Evolutionary conservation across 495 filamentous ascomycete genomes (phyloP).

Genomic region (Stereocaulon alpinum): DNA sequence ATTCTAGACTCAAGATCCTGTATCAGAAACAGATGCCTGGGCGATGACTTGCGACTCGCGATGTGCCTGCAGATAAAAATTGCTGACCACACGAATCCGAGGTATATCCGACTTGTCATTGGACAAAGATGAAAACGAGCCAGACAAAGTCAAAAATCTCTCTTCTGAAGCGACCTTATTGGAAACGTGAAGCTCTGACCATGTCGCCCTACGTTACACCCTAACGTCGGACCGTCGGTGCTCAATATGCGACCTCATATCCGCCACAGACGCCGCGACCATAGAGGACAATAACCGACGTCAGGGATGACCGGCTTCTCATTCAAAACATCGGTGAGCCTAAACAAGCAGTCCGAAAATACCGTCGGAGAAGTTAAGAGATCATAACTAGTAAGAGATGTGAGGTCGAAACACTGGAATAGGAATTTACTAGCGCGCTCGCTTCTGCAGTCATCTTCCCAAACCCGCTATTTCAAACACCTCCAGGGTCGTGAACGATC

Average conservation of each 20-base stretch:
- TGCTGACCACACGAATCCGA: background rate
- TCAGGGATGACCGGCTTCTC: slow-evolving; percentile 1
- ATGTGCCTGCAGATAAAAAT: slow-evolving; percentile 8
- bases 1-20: background rate
- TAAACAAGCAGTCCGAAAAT: background rate
- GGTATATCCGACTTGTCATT: slow-evolving; percentile 4
- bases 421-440: background rate
- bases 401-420: too few relatives aligned
- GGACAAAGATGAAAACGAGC: background rate
- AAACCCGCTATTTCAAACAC: background rate
- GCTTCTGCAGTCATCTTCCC: slow-evolving; percentile 2
- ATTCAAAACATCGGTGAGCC: background rate
- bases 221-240: slow-evolving; percentile 11
- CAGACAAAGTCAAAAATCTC: background rate
- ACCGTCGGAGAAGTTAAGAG: background rate
- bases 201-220: slow-evolving; percentile 5
- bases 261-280: slow-evolving; percentile 23
- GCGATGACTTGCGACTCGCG: slow-evolving; percentile 6
- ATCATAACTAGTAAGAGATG: too few relatives aligned
- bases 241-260: slow-evolving; percentile 20
- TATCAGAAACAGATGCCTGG: background rate
- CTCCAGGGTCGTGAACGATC: background rate
- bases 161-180: slow-evolving; percentile 11
- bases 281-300: slow-evolving; percentile 17
- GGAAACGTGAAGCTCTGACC: background rate